phyloP scores from a whole-genome alignment of 164 flowering plant species.

The Vitis amurensis region DNA sequence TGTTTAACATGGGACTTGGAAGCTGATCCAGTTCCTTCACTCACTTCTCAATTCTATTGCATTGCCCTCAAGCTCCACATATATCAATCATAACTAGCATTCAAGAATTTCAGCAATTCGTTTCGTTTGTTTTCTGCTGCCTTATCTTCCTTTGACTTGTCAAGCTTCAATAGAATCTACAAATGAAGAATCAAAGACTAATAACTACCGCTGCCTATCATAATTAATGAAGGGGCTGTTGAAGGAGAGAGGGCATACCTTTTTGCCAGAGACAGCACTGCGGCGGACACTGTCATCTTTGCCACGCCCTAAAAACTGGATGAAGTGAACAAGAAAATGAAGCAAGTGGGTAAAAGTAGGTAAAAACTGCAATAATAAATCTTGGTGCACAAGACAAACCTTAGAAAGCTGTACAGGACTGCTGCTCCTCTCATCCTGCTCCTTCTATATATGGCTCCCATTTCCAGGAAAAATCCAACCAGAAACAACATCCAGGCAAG shows the following conservation, averaged over 20 bases:
- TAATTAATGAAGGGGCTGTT: too few relatives aligned
- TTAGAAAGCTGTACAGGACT: conserved; percentile 97
- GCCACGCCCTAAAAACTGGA: conserved; percentile 85
- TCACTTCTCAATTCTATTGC: neutral
- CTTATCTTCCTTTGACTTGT: conserved; percentile 94
- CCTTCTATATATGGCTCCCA: conserved; percentile 84
- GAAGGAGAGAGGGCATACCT: conserved; percentile 40
- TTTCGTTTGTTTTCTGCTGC: conserved; percentile 80
- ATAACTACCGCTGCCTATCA: neutral
- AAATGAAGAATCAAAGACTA: conserved; percentile 2
- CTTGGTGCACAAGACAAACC: conserved; percentile 34
- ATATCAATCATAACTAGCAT: conserved; percentile 88
- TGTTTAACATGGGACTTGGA: neutral
- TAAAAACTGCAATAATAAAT: neutral
- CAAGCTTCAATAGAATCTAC: conserved; percentile 88
- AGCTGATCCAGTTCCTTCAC: neutral
- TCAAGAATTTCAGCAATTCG: conserved; percentile 86
- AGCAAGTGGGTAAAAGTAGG: neutral
- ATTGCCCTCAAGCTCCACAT: neutral
- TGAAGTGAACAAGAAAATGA: neutral
- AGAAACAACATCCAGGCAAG: conserved; percentile 61
- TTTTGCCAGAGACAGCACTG: conserved; percentile 98
- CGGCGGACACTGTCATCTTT: conserved; percentile 90
- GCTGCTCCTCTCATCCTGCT: conserved; percentile 59
- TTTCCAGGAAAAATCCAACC: conserved; percentile 60